These are phyloP conservation scores for Macrophomina phaseolina DNA, from an alignment of 2,329 filamentous ascomycete species.

Conservation along the genomic window DNA sequence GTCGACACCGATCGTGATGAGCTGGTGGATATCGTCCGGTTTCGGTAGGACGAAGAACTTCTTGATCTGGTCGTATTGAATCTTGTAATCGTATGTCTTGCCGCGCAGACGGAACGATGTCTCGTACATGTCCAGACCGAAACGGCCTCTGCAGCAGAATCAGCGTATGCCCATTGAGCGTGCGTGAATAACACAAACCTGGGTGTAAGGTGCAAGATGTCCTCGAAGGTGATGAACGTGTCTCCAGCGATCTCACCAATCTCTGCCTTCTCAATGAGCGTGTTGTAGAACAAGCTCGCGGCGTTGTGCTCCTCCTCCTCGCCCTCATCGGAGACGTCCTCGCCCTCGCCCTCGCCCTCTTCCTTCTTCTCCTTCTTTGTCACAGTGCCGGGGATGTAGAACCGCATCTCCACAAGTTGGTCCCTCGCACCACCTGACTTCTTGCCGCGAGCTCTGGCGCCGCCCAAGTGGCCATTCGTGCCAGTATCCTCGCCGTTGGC, in stretches of 20 bases:
- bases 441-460: conserved; percentile 77
- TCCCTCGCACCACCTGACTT: conserved; percentile 89
- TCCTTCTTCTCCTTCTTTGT: conserved; percentile 73
- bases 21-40: conserved; percentile 94
- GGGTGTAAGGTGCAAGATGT: conserved; percentile 95
- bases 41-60: conserved; percentile 99
- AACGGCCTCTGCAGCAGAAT: conserved; percentile 75
- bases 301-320: conserved; percentile 88
- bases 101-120: conserved; percentile 94
- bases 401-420: conserved; percentile 97
- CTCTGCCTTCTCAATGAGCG: conserved; percentile 96
- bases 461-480: conserved; percentile 74
- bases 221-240: conserved; percentile 95
- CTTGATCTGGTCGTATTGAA: conserved; percentile 96
- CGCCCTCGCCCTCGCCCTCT: conserved; percentile 76
- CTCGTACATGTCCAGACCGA: conserved; percentile 99
- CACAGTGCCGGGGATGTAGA: conserved; percentile 91
- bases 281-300: conserved; percentile 97
- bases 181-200: conserved; percentile 59
- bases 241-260: conserved; percentile 99
- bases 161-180: conserved; percentile 32
- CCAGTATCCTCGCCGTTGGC: conserved; percentile 73
- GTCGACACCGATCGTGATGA: conserved; percentile 93
- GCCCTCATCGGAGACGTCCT: conserved; percentile 63
- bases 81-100: conserved; percentile 99